These are phyloP conservation scores for Mycena haematopus DNA, from an alignment of 768 basidiomycete genomes.

Conservation along the genomic window DNA sequence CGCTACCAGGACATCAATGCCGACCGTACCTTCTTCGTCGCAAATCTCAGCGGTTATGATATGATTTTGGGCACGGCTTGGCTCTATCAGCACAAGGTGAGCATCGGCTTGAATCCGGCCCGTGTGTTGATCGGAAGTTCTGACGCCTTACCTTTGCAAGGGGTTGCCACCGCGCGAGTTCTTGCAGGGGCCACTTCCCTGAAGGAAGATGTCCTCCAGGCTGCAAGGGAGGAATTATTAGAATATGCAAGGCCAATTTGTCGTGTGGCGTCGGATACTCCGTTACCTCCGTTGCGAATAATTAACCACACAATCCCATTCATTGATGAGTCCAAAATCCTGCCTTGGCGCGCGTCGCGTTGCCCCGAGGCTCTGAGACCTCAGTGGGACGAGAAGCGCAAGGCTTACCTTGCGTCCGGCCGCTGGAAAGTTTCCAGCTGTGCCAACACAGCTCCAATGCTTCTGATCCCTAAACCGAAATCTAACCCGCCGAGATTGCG, in stretches of 20 bases:
- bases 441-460: constrained; percentile 3
- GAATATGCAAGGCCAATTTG: constrained; percentile 31
- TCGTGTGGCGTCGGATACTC: constrained; percentile 30
- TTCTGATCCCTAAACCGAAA: constrained; percentile 3
- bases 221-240: neutral
- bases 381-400: constrained; percentile 15
- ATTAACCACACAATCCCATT: constrained; percentile 38
- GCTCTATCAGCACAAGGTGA: no score
- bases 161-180: constrained; percentile 14
- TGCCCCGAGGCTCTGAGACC: constrained; percentile 35
- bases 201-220: neutral
- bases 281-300: constrained; percentile 34
- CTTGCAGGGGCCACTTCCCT: neutral
- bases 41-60: constrained; percentile 38
- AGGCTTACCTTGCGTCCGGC: neutral
- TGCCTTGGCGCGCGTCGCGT: constrained; percentile 33
- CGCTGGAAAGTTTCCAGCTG: constrained; percentile 6
- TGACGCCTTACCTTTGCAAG: constrained; percentile 24
- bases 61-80: constrained; percentile 37
- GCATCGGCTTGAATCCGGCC: constrained; percentile 30
- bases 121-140: constrained; percentile 27
- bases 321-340: constrained; percentile 33
- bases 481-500: neutral
- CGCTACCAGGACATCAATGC: no score
- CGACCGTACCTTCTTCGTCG: constrained; percentile 33